Evolutionary conservation across 768 basidiomycete genomes (phyloP).

Genomic region (Hirschioporus abietinus): DNA sequence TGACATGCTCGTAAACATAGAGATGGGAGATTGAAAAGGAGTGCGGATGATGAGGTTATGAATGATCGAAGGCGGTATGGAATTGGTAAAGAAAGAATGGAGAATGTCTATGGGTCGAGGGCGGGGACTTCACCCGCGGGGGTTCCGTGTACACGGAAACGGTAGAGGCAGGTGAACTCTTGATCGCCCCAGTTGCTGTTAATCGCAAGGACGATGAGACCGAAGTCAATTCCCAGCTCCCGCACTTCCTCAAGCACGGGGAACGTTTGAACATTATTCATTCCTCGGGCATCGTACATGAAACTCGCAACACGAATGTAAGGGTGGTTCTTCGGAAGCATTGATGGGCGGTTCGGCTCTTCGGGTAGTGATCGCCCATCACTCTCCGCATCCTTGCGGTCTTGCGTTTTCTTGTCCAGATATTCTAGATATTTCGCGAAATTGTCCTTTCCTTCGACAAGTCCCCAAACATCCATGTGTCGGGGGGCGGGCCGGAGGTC

Average conservation of each 20-base stretch:
- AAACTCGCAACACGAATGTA: conserved; percentile 67
- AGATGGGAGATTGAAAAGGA: not conserved
- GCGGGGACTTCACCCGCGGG: conserved; percentile 37
- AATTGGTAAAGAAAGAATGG: not conserved
- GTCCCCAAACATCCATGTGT: conserved; percentile 87
- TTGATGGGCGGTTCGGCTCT: conserved; percentile 39
- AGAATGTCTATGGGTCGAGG: conserved; percentile 25
- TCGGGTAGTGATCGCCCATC: conserved; percentile 23
- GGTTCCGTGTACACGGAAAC: conserved; percentile 74
- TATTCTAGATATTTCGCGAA: conserved; percentile 14
- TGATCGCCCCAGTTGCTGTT: conserved; percentile 83
- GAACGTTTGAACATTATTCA: conserved; percentile 73
- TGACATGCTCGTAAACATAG: not conserved
- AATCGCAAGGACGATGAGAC: conserved; percentile 74
- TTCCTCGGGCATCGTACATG: conserved; percentile 50
- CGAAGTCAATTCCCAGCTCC: conserved; percentile 75
- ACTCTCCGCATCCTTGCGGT: conserved; percentile 1
- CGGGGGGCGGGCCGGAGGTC: conserved; percentile 79
- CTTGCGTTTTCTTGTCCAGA: conserved; percentile 5
- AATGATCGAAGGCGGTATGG: not conserved
- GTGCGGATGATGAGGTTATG: not conserved
- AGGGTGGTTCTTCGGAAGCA: conserved; percentile 39
- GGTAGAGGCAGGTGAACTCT: conserved; percentile 86
- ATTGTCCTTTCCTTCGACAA: conserved; percentile 58
- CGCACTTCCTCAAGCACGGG: conserved; percentile 61